Conservation (phyloP, 2,329 filamentous ascomycete genomes). For the Biscogniauxia mediterranea region DNA sequence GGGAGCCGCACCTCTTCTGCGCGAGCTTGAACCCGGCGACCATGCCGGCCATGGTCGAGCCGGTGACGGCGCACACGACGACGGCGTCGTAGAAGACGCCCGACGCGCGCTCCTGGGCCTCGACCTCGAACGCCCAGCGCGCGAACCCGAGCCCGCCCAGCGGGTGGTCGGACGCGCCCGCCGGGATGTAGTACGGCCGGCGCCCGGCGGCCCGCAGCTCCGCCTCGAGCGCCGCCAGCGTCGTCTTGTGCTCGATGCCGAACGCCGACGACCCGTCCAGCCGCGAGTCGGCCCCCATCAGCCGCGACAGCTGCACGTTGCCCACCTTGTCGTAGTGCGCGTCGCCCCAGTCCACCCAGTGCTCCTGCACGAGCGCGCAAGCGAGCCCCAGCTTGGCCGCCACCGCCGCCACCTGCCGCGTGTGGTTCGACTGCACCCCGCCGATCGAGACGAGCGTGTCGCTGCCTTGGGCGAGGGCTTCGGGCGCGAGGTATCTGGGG, state of each 20-base stretch:
- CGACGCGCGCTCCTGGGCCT: slow-evolving; percentile 57
- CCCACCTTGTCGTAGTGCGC: slow-evolving; percentile 62
- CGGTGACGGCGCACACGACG: slow-evolving; percentile 69
- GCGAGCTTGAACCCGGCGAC: slow-evolving; percentile 69
- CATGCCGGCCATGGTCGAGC: slow-evolving; percentile 69
- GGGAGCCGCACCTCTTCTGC: slow-evolving; percentile 45
- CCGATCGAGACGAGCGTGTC: slow-evolving; percentile 66
- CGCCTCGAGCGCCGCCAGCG: slow-evolving; percentile 51
- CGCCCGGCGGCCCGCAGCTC: slow-evolving; percentile 53
- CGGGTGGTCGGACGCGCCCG: slow-evolving; percentile 68
- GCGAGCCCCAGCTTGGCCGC: slow-evolving; percentile 57
- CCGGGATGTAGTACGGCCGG: slow-evolving; percentile 70
- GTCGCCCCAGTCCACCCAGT: slow-evolving; percentile 65
- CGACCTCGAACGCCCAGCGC: slow-evolving; percentile 68
- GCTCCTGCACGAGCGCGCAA: slow-evolving; percentile 60
- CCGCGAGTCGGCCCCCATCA: slow-evolving; percentile 64
- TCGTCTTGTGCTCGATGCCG: slow-evolving; percentile 67
- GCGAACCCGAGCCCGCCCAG: slow-evolving; percentile 70
- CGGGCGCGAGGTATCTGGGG: slow-evolving; percentile 60
- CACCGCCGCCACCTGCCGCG: slow-evolving; percentile 63
- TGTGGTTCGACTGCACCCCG: slow-evolving; percentile 70
- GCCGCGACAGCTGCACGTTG: slow-evolving; percentile 67
- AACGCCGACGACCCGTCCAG: slow-evolving; percentile 61
- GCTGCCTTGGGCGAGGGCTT: slow-evolving; percentile 55
- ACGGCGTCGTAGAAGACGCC: slow-evolving; percentile 67